Evolutionary conservation across 345 rosid genomes (phyloP).

Genomic region (Citrus cavaleriei): DNA sequence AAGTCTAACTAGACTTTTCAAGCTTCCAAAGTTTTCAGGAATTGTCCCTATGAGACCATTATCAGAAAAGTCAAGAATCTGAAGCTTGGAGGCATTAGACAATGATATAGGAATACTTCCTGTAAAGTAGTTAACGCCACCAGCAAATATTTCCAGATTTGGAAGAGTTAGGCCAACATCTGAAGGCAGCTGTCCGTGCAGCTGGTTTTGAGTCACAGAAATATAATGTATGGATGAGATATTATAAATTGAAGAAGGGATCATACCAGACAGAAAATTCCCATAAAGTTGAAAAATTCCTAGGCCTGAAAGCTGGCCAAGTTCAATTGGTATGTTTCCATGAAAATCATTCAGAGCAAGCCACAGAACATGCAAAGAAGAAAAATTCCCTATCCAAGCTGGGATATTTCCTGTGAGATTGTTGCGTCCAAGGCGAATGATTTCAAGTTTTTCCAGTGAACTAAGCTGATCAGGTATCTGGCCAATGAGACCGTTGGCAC

Average conservation of each 20-base stretch:
- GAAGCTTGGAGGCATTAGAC: constrained; percentile 3
- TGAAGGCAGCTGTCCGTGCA: constrained; percentile 8
- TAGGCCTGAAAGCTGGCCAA: constrained; percentile 2
- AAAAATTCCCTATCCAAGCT: constrained; percentile 13
- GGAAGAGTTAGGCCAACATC: constrained; percentile 20
- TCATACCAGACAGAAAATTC: constrained; percentile 11
- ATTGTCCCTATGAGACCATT: constrained; percentile 1
- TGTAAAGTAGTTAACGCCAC: neutral
- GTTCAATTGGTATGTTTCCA: constrained; percentile 14
- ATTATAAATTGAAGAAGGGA: constrained; percentile 18
- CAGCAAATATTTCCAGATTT: neutral
- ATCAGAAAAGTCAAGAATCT: neutral
- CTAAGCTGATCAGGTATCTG: neutral
- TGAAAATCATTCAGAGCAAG: neutral
- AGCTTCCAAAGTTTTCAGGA: neutral
- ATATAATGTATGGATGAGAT: constrained; percentile 6
- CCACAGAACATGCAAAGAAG: neutral
- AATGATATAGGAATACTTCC: constrained; percentile 3
- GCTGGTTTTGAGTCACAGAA: constrained; percentile 8
- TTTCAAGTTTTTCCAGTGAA: neutral
- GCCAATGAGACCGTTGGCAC: neutral
- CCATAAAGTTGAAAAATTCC: neutral
- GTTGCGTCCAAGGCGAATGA: neutral
- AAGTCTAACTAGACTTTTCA: neutral
- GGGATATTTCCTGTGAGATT: constrained; percentile 17